These are phyloP conservation scores for Cryptosporidium felis DNA, from an alignment of 169 alveolate genomes.

Conservation along the genomic window DNA sequence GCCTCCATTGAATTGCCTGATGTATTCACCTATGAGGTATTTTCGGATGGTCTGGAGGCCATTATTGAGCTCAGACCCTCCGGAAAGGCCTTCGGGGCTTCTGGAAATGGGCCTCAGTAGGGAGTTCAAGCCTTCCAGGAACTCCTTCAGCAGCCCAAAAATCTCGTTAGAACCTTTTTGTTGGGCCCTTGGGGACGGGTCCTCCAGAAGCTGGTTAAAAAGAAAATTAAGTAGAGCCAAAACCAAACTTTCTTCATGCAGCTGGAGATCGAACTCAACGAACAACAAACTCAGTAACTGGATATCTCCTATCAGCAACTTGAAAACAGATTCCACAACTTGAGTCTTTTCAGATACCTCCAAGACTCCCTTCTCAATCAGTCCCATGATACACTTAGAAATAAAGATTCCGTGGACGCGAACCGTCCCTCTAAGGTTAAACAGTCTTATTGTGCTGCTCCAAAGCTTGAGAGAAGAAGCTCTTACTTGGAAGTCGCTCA, in stretches of 20 bases:
- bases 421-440: not conserved
- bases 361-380: not conserved
- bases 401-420: constrained; percentile 26
- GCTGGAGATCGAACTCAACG: constrained; percentile 9
- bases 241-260: constrained; percentile 3
- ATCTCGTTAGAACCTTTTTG: not conserved
- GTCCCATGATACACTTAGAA: constrained; percentile 25
- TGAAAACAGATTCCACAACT: not conserved
- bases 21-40: constrained; percentile 24
- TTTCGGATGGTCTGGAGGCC: not conserved
- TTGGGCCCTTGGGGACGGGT: not conserved
- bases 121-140: not conserved
- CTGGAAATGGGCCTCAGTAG: not conserved
- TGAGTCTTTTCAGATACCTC: constrained; percentile 19
- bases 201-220: constrained; percentile 10
- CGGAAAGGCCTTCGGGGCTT: not conserved
- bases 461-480: constrained; percentile 2
- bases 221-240: not conserved
- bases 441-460: not conserved
- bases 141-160: not conserved
- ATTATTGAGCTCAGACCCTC: not conserved
- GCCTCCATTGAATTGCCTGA: constrained; percentile 12
- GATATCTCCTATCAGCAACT: not conserved
- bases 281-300: not conserved
- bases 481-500: not conserved